Base-by-base conservation (phyloP, 2,329 filamentous ascomycete species). In the Aaosphaeria arxii region DNA sequence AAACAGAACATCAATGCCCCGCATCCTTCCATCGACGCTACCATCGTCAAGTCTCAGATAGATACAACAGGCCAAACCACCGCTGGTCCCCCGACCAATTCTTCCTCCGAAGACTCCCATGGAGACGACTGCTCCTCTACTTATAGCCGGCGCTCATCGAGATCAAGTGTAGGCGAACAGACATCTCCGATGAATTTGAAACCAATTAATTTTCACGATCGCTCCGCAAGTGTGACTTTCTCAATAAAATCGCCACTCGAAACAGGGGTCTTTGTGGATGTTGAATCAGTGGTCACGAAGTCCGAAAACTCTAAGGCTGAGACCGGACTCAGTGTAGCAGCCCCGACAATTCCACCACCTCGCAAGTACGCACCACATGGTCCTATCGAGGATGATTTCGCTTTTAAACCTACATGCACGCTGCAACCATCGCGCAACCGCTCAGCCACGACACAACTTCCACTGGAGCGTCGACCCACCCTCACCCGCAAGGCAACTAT, bases 81-180 rank as follows among this genome's bases (percentile, higher is more conserved):
- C 2, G 7, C 2, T 17, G 17, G 7, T 24, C 7, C 9, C 11
- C 9, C 7, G 24, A 7, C 39, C 24, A 45, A 33, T 45, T 41
- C 24, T 7, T 72, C 70, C 1, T 72, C 68, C 30, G 66, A 66
- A 46, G 66, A 69, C 9, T 69, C 65, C 1, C 56, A 54, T 30
- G 64, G 63, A 24, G 67, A 68, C 47, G 68, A 72, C 46, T 58
- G 64, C 13, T 69, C 64, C 6, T 74, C 73, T 6, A 52, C 58
- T 30, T 67, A 71, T 52, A 76, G 72, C 55, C 57, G 53, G 40
- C 57, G 56, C 11, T 71, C 70, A n/a, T 74, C 71, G 6, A 74
- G 71, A 48, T 48, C 66, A 7, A 73, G 70, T 45, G 49, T 67
- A 6, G 71, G 73, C 58, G 48, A 58, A 50, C 55, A 70, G 51